Evolutionary conservation across 2,329 filamentous ascomycete genomes (phyloP).

Genomic region (Myriosclerotinia curreyana): DNA sequence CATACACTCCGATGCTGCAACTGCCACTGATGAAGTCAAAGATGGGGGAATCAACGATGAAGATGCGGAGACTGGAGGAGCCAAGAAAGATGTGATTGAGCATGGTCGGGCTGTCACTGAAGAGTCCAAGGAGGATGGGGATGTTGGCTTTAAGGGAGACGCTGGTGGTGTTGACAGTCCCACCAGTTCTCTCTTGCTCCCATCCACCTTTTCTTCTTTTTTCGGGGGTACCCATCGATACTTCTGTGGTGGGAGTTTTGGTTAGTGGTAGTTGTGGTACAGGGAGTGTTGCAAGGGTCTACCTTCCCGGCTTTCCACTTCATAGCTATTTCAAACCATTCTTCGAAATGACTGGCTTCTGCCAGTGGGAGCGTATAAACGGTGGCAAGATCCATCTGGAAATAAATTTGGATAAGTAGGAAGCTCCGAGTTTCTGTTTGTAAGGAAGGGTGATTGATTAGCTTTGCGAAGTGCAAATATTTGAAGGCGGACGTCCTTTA

Average conservation of each 20-base stretch:
- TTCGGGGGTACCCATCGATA: background rate
- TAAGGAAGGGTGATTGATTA: background rate
- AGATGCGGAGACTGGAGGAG: background rate
- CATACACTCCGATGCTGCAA: background rate
- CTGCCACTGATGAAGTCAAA: background rate
- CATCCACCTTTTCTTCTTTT: background rate
- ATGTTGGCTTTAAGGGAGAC: constrained; percentile 2
- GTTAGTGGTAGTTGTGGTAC: background rate
- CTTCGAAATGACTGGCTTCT: constrained; percentile 17
- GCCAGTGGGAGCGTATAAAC: background rate
- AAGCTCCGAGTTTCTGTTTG: background rate
- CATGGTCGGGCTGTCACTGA: background rate
- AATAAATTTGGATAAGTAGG: background rate
- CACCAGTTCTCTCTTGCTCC: background rate
- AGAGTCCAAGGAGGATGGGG: constrained; percentile 1
- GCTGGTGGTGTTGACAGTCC: background rate
- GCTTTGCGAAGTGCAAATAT: background rate
- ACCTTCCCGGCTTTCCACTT: constrained; percentile 20
- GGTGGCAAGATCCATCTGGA: background rate
- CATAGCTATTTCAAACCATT: constrained; percentile 24
- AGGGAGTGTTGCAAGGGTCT: background rate
- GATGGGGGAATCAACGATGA: background rate
- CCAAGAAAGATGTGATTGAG: background rate
- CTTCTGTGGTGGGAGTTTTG: background rate
- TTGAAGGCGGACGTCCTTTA: background rate